Evolutionary conservation across 208 protist genomes (phyloP), one percentile per base, ranked within the genome.

Genomic region (Leishmania lainsoni): DNA sequence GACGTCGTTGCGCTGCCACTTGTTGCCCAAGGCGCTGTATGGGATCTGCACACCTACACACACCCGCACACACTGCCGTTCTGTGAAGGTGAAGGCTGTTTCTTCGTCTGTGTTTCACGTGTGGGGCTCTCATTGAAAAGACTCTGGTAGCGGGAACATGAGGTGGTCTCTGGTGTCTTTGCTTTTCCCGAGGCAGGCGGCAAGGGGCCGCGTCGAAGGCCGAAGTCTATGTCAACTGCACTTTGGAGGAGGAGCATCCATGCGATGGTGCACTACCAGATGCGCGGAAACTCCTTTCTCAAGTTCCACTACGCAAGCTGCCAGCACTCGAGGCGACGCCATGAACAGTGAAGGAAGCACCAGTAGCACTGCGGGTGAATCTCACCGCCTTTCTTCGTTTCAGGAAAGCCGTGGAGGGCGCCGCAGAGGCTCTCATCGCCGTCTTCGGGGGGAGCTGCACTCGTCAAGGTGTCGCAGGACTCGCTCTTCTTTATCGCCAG

Each of bases 261-360:
- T 35, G 45, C 69, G 69, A 12, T 73, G 69, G 69, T 54, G 69
- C 45, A 9, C 69, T 51, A 73, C 69, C 20, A n/a, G 45, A 52
- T 26, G 69, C 14, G 69, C 9, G 26, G 69, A 73, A 54, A 16
- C 69, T 20, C 69, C 69, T 51, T 20, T 54, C 69, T 45, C 69
- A 73, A n/a, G 39, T 16, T 73, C 45, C 42, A 6, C 69, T 29
- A 26, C 26, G 22, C 69, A 8, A 22, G 22, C 26, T 20, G 69
- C 17, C n/a, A 73, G 45, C 22, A 14, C 17, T 73, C 45, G 22
- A 9, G 42, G 52, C 45, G 17, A 52, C 39, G 1, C 5, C 42
- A 29, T 20, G 48, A 8, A 35, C 9, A 35, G 48, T 35, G 51
- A 63, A 32, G 72, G 72, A 42, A 61, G 51, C 72, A 63, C 72